A percentile compares a stretch with the other conserved stretches of the same genome.
Conservation (phyloP, 2,329 filamentous ascomycete species). For the Fusarium duplospermum region DNA sequence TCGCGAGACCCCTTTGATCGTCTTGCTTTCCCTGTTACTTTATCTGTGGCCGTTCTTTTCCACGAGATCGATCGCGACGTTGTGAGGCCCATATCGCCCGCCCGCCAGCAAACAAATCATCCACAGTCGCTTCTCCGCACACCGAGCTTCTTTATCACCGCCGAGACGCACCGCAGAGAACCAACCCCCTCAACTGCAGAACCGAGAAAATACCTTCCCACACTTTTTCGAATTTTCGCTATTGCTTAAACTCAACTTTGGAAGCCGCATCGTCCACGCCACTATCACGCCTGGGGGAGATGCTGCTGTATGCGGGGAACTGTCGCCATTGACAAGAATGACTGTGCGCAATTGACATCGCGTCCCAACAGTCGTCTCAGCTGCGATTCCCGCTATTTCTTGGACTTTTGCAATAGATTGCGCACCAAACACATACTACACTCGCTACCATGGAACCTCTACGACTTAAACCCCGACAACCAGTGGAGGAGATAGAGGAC, state of each 20-base stretch:
- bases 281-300: constrained; percentile 33
- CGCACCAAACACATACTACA: constrained; percentile 21
- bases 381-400: constrained; percentile 22
- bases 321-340: constrained; percentile 44
- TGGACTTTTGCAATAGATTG: constrained; percentile 22
- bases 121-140: constrained; percentile 28
- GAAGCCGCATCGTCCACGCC: constrained; percentile 15
- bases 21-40: constrained; percentile 15
- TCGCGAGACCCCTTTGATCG: constrained; percentile 13
- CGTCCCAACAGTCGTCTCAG: constrained; percentile 32
- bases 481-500: constrained; percentile 75
- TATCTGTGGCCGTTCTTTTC: constrained; percentile 4
- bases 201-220: constrained; percentile 17
- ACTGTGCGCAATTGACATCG: constrained; percentile 45
- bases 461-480: constrained; percentile 63
- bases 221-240: constrained; percentile 19
- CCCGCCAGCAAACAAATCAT: constrained; percentile 15
- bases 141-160: constrained; percentile 14
- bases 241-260: constrained; percentile 1
- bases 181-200: constrained; percentile 12
- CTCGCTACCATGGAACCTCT: constrained; percentile 63
- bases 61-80: constrained; percentile 10
- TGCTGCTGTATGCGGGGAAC: constrained; percentile 41
- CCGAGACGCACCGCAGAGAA: constrained; percentile 19
- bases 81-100: constrained; percentile 25